Evolutionary conservation across 164 flowering plant species (phyloP).

Genomic region (Macadamia tetraphylla): DNA sequence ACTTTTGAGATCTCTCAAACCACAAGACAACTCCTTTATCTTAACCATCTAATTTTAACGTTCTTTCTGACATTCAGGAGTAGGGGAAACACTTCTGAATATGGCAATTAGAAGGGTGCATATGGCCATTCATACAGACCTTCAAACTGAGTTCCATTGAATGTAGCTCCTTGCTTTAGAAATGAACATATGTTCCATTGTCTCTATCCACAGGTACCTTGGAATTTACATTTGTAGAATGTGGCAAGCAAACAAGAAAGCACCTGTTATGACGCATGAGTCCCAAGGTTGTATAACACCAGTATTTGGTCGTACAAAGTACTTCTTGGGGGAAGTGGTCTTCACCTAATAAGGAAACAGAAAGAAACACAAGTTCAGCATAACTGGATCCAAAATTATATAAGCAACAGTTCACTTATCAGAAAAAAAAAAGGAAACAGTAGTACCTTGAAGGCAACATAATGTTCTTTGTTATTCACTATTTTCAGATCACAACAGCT

Average conservation of each 20-base stretch:
- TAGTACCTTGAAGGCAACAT: slow-evolving; percentile 92
- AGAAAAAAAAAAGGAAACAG: not conserved
- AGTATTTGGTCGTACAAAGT: slow-evolving; percentile 88
- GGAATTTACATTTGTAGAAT: not conserved
- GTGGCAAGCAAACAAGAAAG: slow-evolving; percentile 11
- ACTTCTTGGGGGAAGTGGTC: slow-evolving; percentile 91
- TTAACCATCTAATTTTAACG: not conserved
- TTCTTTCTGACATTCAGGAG: too few relatives aligned
- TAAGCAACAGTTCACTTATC: not conserved
- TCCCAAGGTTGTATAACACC: slow-evolving; percentile 89
- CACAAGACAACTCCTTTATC: not conserved
- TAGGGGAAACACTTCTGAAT: too few relatives aligned
- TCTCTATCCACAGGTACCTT: too few relatives aligned
- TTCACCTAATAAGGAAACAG: slow-evolving; percentile 51
- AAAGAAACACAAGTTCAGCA: not conserved
- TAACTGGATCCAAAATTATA: not conserved
- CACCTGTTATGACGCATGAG: slow-evolving; percentile 76
- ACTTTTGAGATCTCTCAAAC: not conserved
- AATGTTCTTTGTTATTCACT: slow-evolving; percentile 64
- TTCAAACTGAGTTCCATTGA: too few relatives aligned
- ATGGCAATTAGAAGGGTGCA: too few relatives aligned
- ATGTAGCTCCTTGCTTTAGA: too few relatives aligned
- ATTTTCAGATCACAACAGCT: slow-evolving; percentile 83
- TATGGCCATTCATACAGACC: too few relatives aligned
- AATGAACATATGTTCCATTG: too few relatives aligned